Conservation (phyloP, 495 filamentous ascomycete genomes). For the Annulohypoxylon moriforme region DNA sequence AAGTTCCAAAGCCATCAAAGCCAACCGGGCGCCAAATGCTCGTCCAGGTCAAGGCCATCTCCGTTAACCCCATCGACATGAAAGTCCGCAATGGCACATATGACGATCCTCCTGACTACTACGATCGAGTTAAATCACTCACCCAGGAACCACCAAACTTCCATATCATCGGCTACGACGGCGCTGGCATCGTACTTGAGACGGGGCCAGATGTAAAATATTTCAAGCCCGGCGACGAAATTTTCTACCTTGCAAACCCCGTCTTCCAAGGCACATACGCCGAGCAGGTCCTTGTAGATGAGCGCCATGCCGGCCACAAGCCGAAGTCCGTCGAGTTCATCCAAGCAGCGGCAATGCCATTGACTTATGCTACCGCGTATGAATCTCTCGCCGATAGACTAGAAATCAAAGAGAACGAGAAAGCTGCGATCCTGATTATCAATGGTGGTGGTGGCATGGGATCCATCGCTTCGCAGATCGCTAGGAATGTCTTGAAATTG, state of each 20-base stretch:
- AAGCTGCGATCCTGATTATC: slow-evolving; percentile 36
- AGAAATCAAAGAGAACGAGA: slow-evolving; percentile 35
- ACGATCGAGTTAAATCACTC: slow-evolving; percentile 36
- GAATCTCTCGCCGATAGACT: slow-evolving; percentile 36
- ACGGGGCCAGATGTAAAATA: slow-evolving; percentile 53
- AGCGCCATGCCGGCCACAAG: slow-evolving; percentile 40
- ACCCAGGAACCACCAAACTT: slow-evolving; percentile 35
- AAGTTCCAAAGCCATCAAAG: slow-evolving; percentile 33
- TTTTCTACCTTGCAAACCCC: slow-evolving; percentile 36
- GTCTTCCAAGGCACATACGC: slow-evolving; percentile 30
- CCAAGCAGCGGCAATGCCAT: slow-evolving; percentile 36
- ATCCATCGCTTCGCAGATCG: slow-evolving; percentile 37
- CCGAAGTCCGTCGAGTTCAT: slow-evolving; percentile 34
- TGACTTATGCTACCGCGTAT: slow-evolving; percentile 36
- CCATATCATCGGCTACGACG: slow-evolving; percentile 55
- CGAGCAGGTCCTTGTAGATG: slow-evolving; percentile 35
- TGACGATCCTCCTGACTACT: slow-evolving; percentile 40
- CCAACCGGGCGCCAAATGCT: slow-evolving; percentile 38
- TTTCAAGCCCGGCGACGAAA: slow-evolving; percentile 36
- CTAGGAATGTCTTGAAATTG: slow-evolving; percentile 30
- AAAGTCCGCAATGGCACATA: slow-evolving; percentile 38
- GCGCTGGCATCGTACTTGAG: slow-evolving; percentile 56
- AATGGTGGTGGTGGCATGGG: slow-evolving; percentile 41
- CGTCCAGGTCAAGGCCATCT: slow-evolving; percentile 39
- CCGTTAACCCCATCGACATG: slow-evolving; percentile 38